Conservation (phyloP, 345 rosid species). For the Populus nigra region DNA sequence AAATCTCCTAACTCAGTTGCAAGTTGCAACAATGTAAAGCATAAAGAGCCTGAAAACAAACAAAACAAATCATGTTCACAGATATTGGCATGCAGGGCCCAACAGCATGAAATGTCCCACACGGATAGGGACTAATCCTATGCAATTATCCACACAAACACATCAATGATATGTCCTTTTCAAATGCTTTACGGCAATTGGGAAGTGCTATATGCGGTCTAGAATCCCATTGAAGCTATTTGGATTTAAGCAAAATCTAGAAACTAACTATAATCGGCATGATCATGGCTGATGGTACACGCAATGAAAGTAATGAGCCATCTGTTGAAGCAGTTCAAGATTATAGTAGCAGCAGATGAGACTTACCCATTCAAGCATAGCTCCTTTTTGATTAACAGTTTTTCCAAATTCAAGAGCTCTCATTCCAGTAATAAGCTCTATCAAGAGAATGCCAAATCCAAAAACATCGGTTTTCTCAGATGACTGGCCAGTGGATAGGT, state of each 20-base stretch:
- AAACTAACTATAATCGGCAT: not conserved
- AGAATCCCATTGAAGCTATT: not conserved
- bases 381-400: conserved; percentile 78
- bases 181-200: not conserved
- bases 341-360: not conserved
- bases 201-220: not conserved
- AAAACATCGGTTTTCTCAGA: conserved; percentile 95
- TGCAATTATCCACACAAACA: not conserved
- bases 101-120: not conserved
- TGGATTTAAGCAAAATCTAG: not conserved
- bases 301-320: not conserved
- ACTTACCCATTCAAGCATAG: conserved; percentile 89
- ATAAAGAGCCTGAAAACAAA: not conserved
- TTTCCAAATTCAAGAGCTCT: conserved; percentile 92
- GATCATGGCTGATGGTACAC: not conserved
- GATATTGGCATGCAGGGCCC: not conserved
- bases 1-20: not conserved
- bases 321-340: not conserved
- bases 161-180: not conserved
- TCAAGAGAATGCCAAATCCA: conserved; percentile 87
- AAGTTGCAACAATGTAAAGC: not conserved
- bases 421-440: conserved; percentile 93
- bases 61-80: not conserved
- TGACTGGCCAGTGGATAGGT: conserved; percentile 94
- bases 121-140: not conserved